Base-by-base conservation (phyloP, 164 flowering plant genomes). In the Magnolia changhungtana region DNA sequence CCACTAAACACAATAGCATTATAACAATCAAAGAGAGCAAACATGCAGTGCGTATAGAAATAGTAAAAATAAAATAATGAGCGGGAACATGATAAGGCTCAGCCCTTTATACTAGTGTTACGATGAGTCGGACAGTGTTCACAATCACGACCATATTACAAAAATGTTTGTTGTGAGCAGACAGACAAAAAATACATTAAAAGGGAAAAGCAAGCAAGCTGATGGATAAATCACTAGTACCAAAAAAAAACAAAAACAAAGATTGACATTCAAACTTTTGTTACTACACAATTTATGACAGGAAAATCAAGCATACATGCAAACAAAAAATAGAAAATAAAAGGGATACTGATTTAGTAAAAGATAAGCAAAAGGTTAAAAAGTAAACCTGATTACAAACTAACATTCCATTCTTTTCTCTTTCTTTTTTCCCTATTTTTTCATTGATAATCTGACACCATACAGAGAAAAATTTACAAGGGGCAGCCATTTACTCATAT, bases 1-100 rank as follows among this genome's bases (percentile, higher is more conserved):
- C 51, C 76, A 67, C 59, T 59, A 68, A 58, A 72, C 64, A 74
- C 11, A 76, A 55, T 73, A 50, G 69, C 71, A 75, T 76, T 24
- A 74, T 37, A 71, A 65, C 67, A 67, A 67, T 1, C 55, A 51
- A 71, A 63, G 52, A 50, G 50, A 65, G 14, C 20, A 11, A 37
- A 4, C 45, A 4, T 37, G 7, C 45, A 37, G 45, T 37, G 45
- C 45, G 45, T 37, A 65, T 24, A 65, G 68, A 65, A 65, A 65
- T 20, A 14, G 24, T 11, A n/a, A 65, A 23, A 37, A 37, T 19
- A 50, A 63, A 69, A 73, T 72, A 24, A 14, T 61, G 24, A 52
- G 14, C 24, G 51, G 8, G 3, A 21, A 10, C 63, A 67, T 1
- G 67, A 19, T 10, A 37, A 55, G 55, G 23, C 21, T 63, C 21